Conservation (phyloP, 2,329 filamentous ascomycete species). For the Microdochium bolleyi region DNA sequence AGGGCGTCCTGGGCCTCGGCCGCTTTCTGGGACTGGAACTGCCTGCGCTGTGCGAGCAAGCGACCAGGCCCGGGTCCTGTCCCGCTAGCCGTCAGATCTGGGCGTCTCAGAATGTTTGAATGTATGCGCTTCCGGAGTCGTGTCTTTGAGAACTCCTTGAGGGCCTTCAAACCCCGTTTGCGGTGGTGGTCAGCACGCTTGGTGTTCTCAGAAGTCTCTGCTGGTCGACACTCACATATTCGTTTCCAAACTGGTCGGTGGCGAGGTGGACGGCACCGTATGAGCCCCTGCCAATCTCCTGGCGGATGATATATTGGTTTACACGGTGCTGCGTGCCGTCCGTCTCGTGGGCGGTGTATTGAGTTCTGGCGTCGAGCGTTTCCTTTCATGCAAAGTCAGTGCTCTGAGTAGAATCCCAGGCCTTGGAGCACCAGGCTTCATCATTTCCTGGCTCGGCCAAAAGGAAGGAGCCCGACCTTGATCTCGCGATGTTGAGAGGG, state of each 20-base stretch:
- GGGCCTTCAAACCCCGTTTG: conserved; percentile 50
- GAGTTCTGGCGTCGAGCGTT: conserved; percentile 82
- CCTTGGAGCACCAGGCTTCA: too few relatives aligned
- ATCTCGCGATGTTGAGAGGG: conserved; percentile 50
- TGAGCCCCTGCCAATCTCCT: conserved; percentile 94
- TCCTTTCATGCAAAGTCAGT: conserved; percentile 44
- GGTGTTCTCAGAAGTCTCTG: not conserved
- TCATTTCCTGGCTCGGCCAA: too few relatives aligned
- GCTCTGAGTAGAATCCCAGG: not conserved
- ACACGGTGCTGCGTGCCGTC: conserved; percentile 82
- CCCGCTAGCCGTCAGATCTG: conserved; percentile 34
- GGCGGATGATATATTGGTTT: conserved; percentile 90
- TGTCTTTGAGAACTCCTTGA: conserved; percentile 96
- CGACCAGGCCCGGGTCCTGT: conserved; percentile 17
- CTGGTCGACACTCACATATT: conserved; percentile 63
- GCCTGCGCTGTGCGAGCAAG: conserved; percentile 16
- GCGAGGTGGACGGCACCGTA: conserved; percentile 91
- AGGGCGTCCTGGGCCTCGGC: conserved; percentile 64
- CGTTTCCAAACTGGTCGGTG: conserved; percentile 79
- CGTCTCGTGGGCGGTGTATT: conserved; percentile 77
- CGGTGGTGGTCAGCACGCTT: conserved; percentile 2
- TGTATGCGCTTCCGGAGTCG: conserved; percentile 83
- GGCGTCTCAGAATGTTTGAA: conserved; percentile 65
- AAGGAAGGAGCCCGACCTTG: conserved; percentile 34
- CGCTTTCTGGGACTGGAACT: conserved; percentile 32